Conservation (phyloP, 78 protist species). For the Dictyostelium brefeldianum region DNA sequence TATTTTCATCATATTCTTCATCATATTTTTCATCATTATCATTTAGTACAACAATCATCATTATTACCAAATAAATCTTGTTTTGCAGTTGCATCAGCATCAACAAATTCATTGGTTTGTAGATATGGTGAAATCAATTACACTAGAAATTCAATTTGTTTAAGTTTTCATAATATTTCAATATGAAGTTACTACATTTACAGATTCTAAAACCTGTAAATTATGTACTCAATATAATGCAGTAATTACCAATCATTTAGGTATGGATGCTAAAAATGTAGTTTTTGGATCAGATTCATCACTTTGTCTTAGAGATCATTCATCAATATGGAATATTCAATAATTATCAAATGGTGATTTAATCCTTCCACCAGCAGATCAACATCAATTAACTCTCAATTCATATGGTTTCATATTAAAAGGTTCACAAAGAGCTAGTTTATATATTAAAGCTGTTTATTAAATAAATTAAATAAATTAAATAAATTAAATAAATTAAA, state of each 20-base stretch:
- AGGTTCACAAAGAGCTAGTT: background rate
- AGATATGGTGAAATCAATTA: background rate
- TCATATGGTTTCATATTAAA: conserved; percentile 16
- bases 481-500: no score
- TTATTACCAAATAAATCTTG: no score
- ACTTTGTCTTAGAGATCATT: background rate
- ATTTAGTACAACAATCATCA: no score
- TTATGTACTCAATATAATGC: conserved; percentile 1
- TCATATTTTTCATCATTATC: no score
- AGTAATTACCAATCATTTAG: background rate
- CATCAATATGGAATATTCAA: conserved; percentile 3
- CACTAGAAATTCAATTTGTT: background rate
- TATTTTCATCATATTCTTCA: no score
- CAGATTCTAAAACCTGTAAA: background rate
- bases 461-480: background rate
- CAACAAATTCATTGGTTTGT: background rate
- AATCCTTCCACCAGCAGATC: background rate
- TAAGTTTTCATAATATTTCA: background rate
- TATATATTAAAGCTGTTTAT: background rate
- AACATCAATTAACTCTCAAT: background rate
- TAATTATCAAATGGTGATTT: background rate
- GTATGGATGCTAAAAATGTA: background rate
- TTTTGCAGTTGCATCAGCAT: background rate
- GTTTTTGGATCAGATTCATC: background rate
- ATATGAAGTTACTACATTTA: background rate